Evolutionary conservation across 495 filamentous ascomycete genomes (phyloP), one percentile per base, ranked within the genome.

Genomic region (Aspergillus bridgeri): DNA sequence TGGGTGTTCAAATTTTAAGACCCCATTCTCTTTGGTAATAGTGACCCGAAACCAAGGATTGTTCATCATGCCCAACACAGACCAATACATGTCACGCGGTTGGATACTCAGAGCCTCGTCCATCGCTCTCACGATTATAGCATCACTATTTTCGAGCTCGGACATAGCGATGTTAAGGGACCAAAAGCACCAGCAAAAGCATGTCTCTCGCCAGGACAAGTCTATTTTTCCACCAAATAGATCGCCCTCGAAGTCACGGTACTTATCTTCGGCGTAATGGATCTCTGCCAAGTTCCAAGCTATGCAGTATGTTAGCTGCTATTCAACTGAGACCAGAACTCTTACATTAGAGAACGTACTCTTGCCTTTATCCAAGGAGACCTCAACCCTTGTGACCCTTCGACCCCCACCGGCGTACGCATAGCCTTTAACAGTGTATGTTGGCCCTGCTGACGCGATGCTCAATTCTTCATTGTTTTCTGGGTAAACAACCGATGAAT

Each of bases 21-120:
- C 67, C 33, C 84, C 78, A 0, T 75, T 81, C 60, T 96, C 89
- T 56, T 87, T 86, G 44, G 81, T 84, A 56, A 98, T 90, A 5
- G 85, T 81, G 6, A 98, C 80, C 17, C 93, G 79, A 69, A 87
- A 98, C 93, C 93, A 98, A 6, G 92, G 88, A 65, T 96, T 97
- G 68, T 98, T 96, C 93, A 98, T 98, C 93, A 98, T 98, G 0
- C 93, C 93, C 44, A 97, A 74, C 18, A 96, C 92, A 56, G 83
- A 89, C 93, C 93, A 98, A 72, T 98, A 98, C 89, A 96, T 96
- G 63, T 98, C 93, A 57, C 89, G 79, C 6, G 93, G 92, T 66
- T 96, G 92, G 1, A 91, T 76, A 63, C 86, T 89, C 84, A 98
- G 85, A 27, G 87, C 83, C 48, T 98, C 93, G 65, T 98, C 93